Evolutionary conservation across 1,284 basidiomycete genomes (phyloP).

Genomic region (Apiotrichum mycotoxinovorans): DNA sequence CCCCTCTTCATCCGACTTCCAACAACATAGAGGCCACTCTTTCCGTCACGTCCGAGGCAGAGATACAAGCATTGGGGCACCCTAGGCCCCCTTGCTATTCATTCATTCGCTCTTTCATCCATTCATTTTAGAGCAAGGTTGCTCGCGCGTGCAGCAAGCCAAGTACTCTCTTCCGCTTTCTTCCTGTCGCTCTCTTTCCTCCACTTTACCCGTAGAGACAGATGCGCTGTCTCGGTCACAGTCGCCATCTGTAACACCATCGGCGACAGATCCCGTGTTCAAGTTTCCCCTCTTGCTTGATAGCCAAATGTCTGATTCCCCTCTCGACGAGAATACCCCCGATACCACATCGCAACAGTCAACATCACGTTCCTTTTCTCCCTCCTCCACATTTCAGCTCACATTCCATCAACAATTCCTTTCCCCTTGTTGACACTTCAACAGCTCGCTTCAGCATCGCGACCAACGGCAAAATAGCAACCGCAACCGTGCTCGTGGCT

Average conservation of each 20-base stretch:
- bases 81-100: too few relatives aligned
- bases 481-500: slow-evolving; percentile 15
- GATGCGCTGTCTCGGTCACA: too few relatives aligned
- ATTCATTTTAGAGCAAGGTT: too few relatives aligned
- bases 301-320: background rate
- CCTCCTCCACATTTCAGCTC: background rate
- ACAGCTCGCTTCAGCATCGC: background rate
- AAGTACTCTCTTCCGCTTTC: too few relatives aligned
- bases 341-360: background rate
- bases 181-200: background rate
- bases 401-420: background rate
- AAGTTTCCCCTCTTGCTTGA: background rate
- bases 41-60: too few relatives aligned
- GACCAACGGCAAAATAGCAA: background rate
- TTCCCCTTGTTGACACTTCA: background rate
- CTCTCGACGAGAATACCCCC: background rate
- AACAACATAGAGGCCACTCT: too few relatives aligned
- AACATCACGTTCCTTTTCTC: background rate
- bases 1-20: too few relatives aligned
- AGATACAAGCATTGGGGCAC: too few relatives aligned
- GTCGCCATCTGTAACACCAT: too few relatives aligned
- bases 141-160: background rate
- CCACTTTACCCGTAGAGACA: background rate
- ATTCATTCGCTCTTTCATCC: too few relatives aligned
- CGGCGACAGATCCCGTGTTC: too few relatives aligned